Evolutionary conservation across 495 filamentous ascomycete species (phyloP), one percentile per base, ranked within the genome.

Genomic region (Penicillium goetzii): DNA sequence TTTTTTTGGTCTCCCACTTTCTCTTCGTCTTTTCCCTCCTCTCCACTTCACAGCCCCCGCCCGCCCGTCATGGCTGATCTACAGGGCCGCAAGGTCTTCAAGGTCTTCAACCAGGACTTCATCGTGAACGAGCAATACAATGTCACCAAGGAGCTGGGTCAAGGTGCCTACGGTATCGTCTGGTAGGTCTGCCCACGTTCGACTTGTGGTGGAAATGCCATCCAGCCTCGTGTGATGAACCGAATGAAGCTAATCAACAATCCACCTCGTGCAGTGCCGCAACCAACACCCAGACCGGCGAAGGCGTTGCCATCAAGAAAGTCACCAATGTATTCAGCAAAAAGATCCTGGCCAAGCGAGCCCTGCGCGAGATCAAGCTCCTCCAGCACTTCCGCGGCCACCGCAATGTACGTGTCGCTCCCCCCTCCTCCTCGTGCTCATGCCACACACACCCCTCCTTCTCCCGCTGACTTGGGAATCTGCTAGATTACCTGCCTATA

Each of bases 241-340:
- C 26, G 11, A 25, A 33, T 25, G 50, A 50, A 50, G 30, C 47
- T 50, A 11, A 50, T 23, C 26, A 17, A 25, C 6, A 12, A 23
- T 58, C 56, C 59, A 54, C 57, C n/a, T 47, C 57, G 49, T 52
- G 60, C 74, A 95, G 93, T 77, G 96, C 96, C 56, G 96, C 95
- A 28, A 92, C 92, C 58, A 97, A 99, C 81, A 87, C 85, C 70
- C 86, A 90, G 74, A 97, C 92, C 15, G 88, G 88, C 69, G 95
- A 99, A 74, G 95, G 95, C n/a, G 93, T 99, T 58, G 95, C 95
- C 61, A 92, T 99, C 80, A 99, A 99, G 83, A 99, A 99, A 77
- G 92, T 99, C 72, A 99, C 95, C 78, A 99, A 99, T 90, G 96
- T 99, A 63, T 98, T 99, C 84, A 97, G 93, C 86, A 99, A 99